phyloP scores from a whole-genome alignment of 306 rosid genomes.

The Dryas octopetala region DNA sequence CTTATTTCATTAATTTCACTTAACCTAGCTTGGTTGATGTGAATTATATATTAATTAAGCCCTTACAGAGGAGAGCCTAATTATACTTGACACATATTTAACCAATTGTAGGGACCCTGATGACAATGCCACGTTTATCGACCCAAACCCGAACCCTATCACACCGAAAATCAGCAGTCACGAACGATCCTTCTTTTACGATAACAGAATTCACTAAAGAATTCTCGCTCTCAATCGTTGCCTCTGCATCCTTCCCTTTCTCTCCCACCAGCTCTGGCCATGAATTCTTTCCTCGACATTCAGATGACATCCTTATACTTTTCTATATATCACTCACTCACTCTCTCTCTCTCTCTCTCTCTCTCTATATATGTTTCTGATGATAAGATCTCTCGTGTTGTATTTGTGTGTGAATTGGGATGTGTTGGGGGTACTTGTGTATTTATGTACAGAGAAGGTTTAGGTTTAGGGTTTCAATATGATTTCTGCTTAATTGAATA shows the following conservation, averaged over 20 bases:
- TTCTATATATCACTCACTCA: too few relatives aligned
- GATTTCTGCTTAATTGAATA: too few relatives aligned
- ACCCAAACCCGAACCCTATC: too few relatives aligned
- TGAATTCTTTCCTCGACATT: constrained; percentile 42
- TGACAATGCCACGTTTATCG: constrained; percentile 24
- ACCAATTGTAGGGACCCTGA: constrained; percentile 45
- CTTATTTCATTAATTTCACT: not conserved
- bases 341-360: too few relatives aligned
- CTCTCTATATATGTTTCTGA: not conserved
- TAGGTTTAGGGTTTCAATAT: too few relatives aligned
- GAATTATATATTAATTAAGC: too few relatives aligned
- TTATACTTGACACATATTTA: not conserved
- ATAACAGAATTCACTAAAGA: constrained; percentile 28
- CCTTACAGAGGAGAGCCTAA: too few relatives aligned
- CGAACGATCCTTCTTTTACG: constrained; percentile 35
- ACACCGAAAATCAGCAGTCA: constrained; percentile 40
- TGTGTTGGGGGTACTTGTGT: not conserved
- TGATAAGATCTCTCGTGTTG: not conserved
- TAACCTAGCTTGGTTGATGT: not conserved
- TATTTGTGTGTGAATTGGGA: not conserved
- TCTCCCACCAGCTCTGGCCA: constrained; percentile 60
- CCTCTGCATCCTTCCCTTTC: constrained; percentile 37
- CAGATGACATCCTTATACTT: not conserved
- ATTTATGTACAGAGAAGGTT: too few relatives aligned
- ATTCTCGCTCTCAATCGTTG: constrained; percentile 41